These are phyloP conservation scores for Aspergillus ellipticus DNA, from an alignment of 495 filamentous ascomycete species.

Conservation along the genomic window DNA sequence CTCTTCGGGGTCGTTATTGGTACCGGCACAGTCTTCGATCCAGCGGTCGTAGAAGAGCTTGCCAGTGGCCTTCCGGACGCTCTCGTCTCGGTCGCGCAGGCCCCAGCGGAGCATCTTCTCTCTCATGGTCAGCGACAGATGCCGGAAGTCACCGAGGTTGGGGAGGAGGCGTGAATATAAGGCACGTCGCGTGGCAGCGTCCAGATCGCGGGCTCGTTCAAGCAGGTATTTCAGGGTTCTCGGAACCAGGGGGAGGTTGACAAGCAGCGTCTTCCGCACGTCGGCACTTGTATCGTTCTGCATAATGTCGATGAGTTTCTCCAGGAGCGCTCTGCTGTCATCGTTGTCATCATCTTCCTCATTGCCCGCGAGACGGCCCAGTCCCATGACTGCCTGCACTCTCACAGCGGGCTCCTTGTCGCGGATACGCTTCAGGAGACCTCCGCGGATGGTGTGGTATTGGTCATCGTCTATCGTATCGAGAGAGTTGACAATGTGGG, in stretches of 20 bases:
- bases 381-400: slow-evolving; percentile 87
- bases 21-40: slow-evolving; percentile 87
- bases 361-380: slow-evolving; percentile 80
- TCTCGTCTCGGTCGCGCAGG: slow-evolving; percentile 89
- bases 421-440: slow-evolving; percentile 75
- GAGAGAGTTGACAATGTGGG: slow-evolving; percentile 84
- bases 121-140: slow-evolving; percentile 90
- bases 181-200: slow-evolving; percentile 74
- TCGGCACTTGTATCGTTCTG: slow-evolving; percentile 95
- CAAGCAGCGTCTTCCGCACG: slow-evolving; percentile 79
- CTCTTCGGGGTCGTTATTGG: slow-evolving; percentile 46
- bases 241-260: slow-evolving; percentile 80
- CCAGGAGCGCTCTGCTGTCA: slow-evolving; percentile 59
- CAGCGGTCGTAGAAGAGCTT: slow-evolving; percentile 90
- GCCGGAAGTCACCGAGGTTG: slow-evolving; percentile 89
- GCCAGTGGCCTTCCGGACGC: slow-evolving; percentile 85
- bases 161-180: slow-evolving; percentile 87
- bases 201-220: slow-evolving; percentile 85
- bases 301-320: slow-evolving; percentile 84
- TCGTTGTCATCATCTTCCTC: slow-evolving; percentile 69
- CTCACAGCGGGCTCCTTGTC: slow-evolving; percentile 92
- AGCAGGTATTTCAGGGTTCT: slow-evolving; percentile 85
- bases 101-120: slow-evolving; percentile 97
- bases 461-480: slow-evolving; percentile 86
- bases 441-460: slow-evolving; percentile 72